Percentiles rank a stretch among this genome's conserved stretches.
These are phyloP conservation scores for Eucalyptus coolabah DNA, from an alignment of 345 rosid genomes.

Conservation along the genomic window DNA sequence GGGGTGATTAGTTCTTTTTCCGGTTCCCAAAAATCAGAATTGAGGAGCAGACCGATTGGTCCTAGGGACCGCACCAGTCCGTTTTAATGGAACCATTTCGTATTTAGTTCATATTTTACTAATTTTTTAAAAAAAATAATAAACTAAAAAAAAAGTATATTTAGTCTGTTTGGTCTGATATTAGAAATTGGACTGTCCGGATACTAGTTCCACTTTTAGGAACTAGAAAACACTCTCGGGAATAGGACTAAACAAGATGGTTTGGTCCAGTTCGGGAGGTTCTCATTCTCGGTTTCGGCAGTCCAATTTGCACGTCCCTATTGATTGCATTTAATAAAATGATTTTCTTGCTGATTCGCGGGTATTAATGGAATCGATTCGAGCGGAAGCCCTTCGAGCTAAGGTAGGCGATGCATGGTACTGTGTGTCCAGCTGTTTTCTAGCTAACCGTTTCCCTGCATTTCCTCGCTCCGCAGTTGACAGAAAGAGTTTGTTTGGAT, in stretches of 20 bases:
- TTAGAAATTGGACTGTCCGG: rapidly evolving
- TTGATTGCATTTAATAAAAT: background rate
- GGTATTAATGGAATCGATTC: background rate
- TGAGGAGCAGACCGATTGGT: no score
- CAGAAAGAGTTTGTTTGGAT: background rate
- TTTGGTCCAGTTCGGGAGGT: no score
- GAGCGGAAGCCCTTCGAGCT: background rate
- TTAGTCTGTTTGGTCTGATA: rapidly evolving
- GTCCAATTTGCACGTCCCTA: no score
- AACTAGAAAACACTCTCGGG: no score
- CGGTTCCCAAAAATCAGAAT: background rate
- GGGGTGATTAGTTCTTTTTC: background rate
- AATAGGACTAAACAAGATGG: no score
- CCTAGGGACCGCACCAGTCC: no score
- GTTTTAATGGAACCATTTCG: no score
- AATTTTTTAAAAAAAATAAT: no score
- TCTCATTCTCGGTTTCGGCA: rapidly evolving
- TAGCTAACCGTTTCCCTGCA: background rate
- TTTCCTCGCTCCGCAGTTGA: background rate
- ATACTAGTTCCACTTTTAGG: no score
- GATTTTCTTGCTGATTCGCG: background rate
- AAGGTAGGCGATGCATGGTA: background rate
- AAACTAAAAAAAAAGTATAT: no score
- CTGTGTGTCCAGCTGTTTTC: background rate
- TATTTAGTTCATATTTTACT: no score